Percentiles rank a stretch among this genome's conserved stretches.
Conservation (phyloP, 192 early-diverging fungal genomes). For the Umbelopsis sp. region DNA sequence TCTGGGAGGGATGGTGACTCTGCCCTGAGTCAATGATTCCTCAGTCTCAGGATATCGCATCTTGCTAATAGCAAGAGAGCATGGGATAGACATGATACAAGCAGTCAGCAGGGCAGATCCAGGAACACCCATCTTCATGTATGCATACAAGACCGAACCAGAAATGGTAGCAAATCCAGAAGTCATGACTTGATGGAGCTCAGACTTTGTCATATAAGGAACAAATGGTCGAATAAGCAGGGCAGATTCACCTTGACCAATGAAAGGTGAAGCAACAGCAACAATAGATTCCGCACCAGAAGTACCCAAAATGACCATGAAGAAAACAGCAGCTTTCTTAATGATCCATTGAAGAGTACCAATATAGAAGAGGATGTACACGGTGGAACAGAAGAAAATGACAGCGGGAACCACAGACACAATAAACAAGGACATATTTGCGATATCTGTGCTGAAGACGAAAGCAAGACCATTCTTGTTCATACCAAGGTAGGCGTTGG, state of each 20-base stretch:
- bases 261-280: conserved; percentile 83
- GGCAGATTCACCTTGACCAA: conserved; percentile 83
- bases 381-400: conserved; percentile 87
- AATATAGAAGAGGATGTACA: conserved; percentile 83
- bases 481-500: conserved; percentile 65
- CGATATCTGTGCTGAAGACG: conserved; percentile 61
- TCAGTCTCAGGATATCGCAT: conserved; percentile 85
- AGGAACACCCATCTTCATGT: conserved; percentile 70
- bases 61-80: conserved; percentile 83
- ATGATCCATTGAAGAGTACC: conserved; percentile 85
- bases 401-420: conserved; percentile 79
- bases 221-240: conserved; percentile 83
- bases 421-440: conserved; percentile 57
- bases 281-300: conserved; percentile 86
- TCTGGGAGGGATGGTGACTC: conserved; percentile 58
- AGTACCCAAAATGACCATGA: conserved; percentile 69
- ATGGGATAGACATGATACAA: conserved; percentile 91
- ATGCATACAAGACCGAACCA: conserved; percentile 78
- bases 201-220: conserved; percentile 80
- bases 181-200: conserved; percentile 86
- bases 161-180: conserved; percentile 92
- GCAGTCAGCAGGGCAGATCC: conserved; percentile 74
- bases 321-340: conserved; percentile 59
- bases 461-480: conserved; percentile 71
- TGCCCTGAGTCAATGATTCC: conserved; percentile 76